Evolutionary conservation across 23 red algal species (phyloP).

Genomic region (Rhodosorus marinus): DNA sequence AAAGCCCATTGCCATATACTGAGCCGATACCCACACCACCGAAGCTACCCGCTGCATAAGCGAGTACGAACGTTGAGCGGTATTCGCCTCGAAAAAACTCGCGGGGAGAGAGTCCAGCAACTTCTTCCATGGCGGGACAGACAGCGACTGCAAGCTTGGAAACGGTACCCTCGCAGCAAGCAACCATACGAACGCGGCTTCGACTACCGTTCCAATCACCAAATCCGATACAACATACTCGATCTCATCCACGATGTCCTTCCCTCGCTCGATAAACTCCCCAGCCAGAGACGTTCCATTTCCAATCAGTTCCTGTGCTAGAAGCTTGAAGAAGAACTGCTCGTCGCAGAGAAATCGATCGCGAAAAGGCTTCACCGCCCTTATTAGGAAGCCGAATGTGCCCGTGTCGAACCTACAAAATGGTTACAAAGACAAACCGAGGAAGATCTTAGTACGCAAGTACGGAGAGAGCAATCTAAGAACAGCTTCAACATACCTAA

Average conservation of each 20-base stretch:
- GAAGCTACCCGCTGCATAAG: conserved; percentile 33
- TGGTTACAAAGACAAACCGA: too few relatives aligned
- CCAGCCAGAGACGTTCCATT: conserved; percentile 78
- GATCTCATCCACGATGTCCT: conserved; percentile 76
- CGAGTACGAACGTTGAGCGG: conserved; percentile 27
- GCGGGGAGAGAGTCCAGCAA: conserved; percentile 39
- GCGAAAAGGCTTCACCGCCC: conserved; percentile 25
- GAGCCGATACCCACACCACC: conserved; percentile 46
- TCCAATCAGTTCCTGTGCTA: conserved; percentile 81
- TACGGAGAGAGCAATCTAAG: conserved; percentile 11
- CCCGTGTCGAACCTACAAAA: too few relatives aligned
- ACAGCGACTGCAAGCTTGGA: neutral
- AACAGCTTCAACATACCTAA: conserved; percentile 8
- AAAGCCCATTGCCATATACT: conserved; percentile 80
- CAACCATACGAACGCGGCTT: conserved; percentile 95
- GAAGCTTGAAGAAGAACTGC: conserved; percentile 75
- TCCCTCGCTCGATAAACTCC: conserved; percentile 70
- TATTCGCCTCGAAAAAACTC: conserved; percentile 54
- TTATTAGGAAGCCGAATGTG: too few relatives aligned
- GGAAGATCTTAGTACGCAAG: neutral
- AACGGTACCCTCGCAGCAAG: conserved; percentile 43
- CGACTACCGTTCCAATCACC: conserved; percentile 91
- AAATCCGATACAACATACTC: conserved; percentile 93
- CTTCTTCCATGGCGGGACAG: neutral
- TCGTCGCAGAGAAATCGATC: conserved; percentile 56